Base-by-base conservation (phyloP, 176 grass and related monocot species). In the Juncus inflexus region DNA sequence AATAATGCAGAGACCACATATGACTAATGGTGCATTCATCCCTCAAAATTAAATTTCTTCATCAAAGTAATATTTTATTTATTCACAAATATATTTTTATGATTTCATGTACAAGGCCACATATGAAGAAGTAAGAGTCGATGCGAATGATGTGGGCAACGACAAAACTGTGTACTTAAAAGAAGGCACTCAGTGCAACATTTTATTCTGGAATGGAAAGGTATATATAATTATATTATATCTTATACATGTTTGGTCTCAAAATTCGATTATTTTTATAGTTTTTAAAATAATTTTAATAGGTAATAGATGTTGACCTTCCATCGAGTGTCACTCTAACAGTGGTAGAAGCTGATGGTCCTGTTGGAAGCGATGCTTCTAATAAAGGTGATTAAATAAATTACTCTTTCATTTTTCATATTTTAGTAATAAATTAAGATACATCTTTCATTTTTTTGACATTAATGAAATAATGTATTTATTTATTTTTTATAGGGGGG, bases 291-390 rank as follows among this genome's bases (percentile, higher is more conserved):
- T 28, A 28, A 28, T 28, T 59, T 74, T 28, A 59, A 75, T 71
- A 97, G 94, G 79, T 92, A 37, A 97, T 97, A 53, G 94, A 83
- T 84, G 91, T 91, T 71, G 94, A 92, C 12, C 83, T 97, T 36
- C 87, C 94, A 8, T 83, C 86, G 72, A 91, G 78, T 35, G 88
- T 92, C 37, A 77, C 70, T 67, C 75, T 97, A 66, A 84, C 87
- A 7, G 94, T 97, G 47, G 64, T 72, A 49, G 94, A 97, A 8
- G 82, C 80, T 35, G 85, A 89, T 73, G 87, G 81, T 39, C 82
- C 83, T 42, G 62, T 75, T 84, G 80, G 85, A 68, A 87, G 90
- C 62, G 90, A 86, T 66, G 94, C 74, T 53, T 80, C 84, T 84
- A 28, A 28, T 28, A 85, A 87, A 89, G 85, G 5, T 37, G 19